Conservation (phyloP, 768 basidiomycete species). For the Suillus lakei region DNA sequence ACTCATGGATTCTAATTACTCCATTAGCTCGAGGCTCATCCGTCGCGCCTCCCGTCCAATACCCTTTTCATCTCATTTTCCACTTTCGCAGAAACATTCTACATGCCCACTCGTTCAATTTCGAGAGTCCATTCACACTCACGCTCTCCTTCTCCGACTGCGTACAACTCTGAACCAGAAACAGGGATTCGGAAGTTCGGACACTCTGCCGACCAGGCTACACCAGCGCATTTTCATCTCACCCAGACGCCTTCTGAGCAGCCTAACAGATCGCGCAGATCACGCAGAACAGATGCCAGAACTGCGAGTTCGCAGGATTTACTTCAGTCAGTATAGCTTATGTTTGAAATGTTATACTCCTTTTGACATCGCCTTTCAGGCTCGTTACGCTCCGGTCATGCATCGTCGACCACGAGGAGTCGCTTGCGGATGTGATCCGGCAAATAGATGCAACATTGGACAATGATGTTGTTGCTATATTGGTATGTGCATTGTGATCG, state of each 20-base stretch:
- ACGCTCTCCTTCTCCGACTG: slow-evolving; percentile 63
- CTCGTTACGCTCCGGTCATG: slow-evolving; percentile 56
- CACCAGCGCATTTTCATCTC: not conserved
- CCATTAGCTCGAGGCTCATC: slow-evolving; percentile 41
- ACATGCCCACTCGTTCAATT: slow-evolving; percentile 48
- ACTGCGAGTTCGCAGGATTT: slow-evolving; percentile 73
- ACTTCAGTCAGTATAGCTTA: slow-evolving; percentile 57
- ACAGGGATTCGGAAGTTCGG: slow-evolving; percentile 49
- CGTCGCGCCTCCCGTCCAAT: slow-evolving; percentile 67
- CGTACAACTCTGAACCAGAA: slow-evolving; percentile 79
- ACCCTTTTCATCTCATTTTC: slow-evolving; percentile 70
- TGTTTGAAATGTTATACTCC: slow-evolving; percentile 1
- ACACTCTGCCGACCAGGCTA: slow-evolving; percentile 26
- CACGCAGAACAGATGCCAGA: slow-evolving; percentile 36
- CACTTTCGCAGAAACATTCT: slow-evolving; percentile 64
- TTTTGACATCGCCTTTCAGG: slow-evolving; percentile 38
- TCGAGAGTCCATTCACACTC: slow-evolving; percentile 30
- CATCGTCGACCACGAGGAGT: slow-evolving; percentile 54
- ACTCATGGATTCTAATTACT: not conserved
- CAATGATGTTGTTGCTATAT: slow-evolving; percentile 40
- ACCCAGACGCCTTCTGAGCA: not conserved
- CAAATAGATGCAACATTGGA: slow-evolving; percentile 54
- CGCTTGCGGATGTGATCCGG: slow-evolving; percentile 50
- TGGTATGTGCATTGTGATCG: slow-evolving; percentile 44
- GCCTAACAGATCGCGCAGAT: slow-evolving; percentile 23